Evolutionary conservation across 768 basidiomycete genomes (phyloP).

Genomic region (Rhizopogon rudus): DNA sequence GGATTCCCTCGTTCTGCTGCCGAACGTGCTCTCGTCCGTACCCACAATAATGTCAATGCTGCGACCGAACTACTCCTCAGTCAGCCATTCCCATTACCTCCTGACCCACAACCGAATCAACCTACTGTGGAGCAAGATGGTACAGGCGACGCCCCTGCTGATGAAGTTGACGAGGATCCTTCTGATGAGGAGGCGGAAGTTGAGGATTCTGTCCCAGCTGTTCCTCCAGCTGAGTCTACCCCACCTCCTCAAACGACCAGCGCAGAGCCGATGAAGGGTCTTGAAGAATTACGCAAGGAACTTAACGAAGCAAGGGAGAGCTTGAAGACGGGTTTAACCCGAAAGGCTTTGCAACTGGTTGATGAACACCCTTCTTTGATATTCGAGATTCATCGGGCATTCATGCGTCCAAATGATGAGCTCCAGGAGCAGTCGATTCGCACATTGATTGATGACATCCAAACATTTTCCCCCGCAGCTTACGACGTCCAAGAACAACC

Average conservation of each 20-base stretch:
- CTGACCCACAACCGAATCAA: constrained; percentile 46
- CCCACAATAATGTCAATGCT: constrained; percentile 82
- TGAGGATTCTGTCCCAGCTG: constrained; percentile 13
- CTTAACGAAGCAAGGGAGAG: constrained; percentile 64
- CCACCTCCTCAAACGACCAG: constrained; percentile 7
- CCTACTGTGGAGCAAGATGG: constrained; percentile 14
- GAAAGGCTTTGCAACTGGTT: constrained; percentile 70
- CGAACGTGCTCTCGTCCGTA: constrained; percentile 76
- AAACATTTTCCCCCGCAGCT: constrained; percentile 56
- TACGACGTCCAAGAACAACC: constrained; percentile 72
- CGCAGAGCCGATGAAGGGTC: constrained; percentile 32
- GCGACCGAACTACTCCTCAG: constrained; percentile 85
- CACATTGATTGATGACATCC: constrained; percentile 74
- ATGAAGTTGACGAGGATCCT: constrained; percentile 17
- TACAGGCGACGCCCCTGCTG: constrained; percentile 25
- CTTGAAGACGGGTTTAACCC: constrained; percentile 58
- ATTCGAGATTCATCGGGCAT: constrained; percentile 83
- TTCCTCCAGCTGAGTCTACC: constrained; percentile 13
- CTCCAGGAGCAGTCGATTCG: constrained; percentile 64
- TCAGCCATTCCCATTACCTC: constrained; percentile 73
- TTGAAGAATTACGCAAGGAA: constrained; percentile 62
- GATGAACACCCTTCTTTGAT: constrained; percentile 86
- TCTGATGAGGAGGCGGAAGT: constrained; percentile 24
- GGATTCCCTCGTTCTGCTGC: constrained; percentile 91
- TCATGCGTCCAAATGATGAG: constrained; percentile 57